Base-by-base conservation (phyloP, 1,284 basidiomycete genomes). In the Peniophora sp. region DNA sequence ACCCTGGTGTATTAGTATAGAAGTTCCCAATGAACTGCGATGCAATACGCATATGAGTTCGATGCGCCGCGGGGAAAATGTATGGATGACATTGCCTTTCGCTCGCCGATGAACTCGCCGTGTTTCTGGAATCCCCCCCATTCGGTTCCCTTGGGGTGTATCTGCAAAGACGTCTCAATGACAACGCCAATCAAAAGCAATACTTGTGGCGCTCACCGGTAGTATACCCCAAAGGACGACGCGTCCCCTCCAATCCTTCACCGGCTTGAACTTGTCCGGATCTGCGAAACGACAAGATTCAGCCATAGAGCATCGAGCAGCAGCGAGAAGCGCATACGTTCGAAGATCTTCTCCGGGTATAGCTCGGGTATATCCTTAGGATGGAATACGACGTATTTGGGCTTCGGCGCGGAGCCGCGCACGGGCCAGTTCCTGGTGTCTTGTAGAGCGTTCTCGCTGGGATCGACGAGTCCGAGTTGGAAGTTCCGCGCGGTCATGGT, bases 371-470 rank as follows among this genome's bases (percentile, higher is more conserved):
- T 32, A 43, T 57, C 55, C 3, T 42, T 35, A 12, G 35, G 43
- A 36, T 55, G 55, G 47, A 57, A 57, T 15, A 24, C 24, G 18
- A 57, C 53, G 37, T 52, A 55, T 37, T 53, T 48, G 2, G 55
- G n/a, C 14, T 24, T 43, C 23, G 27, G 27, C 5, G 27, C 27
- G 11, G 45, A 47, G 27, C 27, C 27, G 12, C 27, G 27, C 27
- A 32, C 5, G 12, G 27, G 27, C 6, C 12, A 32, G 12, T 32
- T 32, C 12, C 27, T 32, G 12, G 27, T 32, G 12, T 32, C 27
- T 5, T 5, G 27, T 6, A 5, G 6, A 6, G 5, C 27, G 12
- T 32, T 12, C 27, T 32, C 27, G 27, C 12, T 12, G 5, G 27
- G 27, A 32, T 32, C 12, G 27, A 32, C 27, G 27, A 32, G 12